phyloP scores from a whole-genome alignment of 116 monocot species.

The Cymodocea nodosa region DNA sequence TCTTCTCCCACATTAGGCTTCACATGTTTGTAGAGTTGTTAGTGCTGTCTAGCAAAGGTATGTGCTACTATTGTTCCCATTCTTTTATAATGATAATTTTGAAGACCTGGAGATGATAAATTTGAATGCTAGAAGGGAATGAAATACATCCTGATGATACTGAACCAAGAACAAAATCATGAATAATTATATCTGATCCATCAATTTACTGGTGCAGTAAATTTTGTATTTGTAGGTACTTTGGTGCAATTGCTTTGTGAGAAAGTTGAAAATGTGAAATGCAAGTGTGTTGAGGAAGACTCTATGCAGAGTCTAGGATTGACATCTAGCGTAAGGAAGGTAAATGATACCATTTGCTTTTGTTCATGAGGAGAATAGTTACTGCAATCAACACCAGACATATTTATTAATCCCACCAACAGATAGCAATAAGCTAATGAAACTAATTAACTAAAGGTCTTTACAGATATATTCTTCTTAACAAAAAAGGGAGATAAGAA shows the following conservation, averaged over 20 bases:
- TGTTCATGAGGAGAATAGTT: neutral
- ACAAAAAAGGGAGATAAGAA: no score
- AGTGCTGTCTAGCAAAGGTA: slow-evolving; percentile 55
- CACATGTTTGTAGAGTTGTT: slow-evolving; percentile 77
- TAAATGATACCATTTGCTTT: neutral
- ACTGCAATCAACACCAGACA: neutral
- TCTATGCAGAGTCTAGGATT: slow-evolving; percentile 62
- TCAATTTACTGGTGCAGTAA: neutral
- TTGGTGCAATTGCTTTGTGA: slow-evolving; percentile 13
- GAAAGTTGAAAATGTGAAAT: slow-evolving; percentile 12
- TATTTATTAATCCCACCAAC: neutral
- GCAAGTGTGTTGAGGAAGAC: slow-evolving; percentile 50
- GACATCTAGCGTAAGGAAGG: slow-evolving; percentile 84
- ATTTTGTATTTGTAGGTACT: slow-evolving; percentile 24
- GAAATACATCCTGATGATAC: no score
- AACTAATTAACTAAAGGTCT: no score
- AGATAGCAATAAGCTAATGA: neutral
- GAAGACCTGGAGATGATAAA: neutral
- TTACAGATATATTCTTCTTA: no score
- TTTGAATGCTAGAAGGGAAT: neutral
- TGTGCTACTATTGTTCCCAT: neutral
- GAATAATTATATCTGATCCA: no score
- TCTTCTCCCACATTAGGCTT: slow-evolving; percentile 90
- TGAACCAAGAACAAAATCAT: no score
- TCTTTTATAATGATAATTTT: neutral